A percentile compares a stretch with the other conserved stretches of the same genome.
Evolutionary conservation across 108 stramenopile species (phyloP).

Genomic region (Skeletonema tropicum): DNA sequence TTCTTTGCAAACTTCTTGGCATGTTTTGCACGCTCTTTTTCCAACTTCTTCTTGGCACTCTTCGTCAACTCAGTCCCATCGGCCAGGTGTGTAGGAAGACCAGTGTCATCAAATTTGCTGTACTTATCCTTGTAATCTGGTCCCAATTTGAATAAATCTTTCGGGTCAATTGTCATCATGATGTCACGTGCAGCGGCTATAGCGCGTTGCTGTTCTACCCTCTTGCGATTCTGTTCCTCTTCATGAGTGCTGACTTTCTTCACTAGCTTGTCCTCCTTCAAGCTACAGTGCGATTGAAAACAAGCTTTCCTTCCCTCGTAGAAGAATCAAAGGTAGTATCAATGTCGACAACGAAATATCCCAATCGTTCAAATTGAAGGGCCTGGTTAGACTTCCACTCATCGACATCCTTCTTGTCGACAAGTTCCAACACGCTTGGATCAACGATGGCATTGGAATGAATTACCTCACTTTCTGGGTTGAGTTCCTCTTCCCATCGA

Average conservation of each 20-base stretch:
- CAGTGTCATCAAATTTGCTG: constrained; percentile 84
- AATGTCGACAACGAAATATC: constrained; percentile 96
- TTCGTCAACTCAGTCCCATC: constrained; percentile 92
- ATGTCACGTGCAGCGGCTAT: constrained; percentile 60
- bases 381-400: constrained; percentile 76
- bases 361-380: constrained; percentile 95
- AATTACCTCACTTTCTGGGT: constrained; percentile 84
- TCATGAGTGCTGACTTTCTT: constrained; percentile 58
- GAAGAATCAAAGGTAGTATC: constrained; percentile 80
- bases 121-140: constrained; percentile 81
- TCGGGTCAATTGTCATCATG: constrained; percentile 67
- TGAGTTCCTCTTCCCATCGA: constrained; percentile 93
- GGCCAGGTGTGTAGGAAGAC: constrained; percentile 87
- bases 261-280: constrained; percentile 83
- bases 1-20: constrained; percentile 56
- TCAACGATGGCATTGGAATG: constrained; percentile 77
- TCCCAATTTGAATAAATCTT: constrained; percentile 68
- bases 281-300: constrained; percentile 95
- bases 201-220: constrained; percentile 59
- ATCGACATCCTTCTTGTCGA: constrained; percentile 59
- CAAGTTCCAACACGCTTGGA: constrained; percentile 64
- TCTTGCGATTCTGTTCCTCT: constrained; percentile 62
- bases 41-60: constrained; percentile 91
- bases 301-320: constrained; percentile 66
- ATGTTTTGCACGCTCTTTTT: constrained; percentile 93